Evolutionary conservation across 345 rosid species (phyloP).

Genomic region (Populus nigra): DNA sequence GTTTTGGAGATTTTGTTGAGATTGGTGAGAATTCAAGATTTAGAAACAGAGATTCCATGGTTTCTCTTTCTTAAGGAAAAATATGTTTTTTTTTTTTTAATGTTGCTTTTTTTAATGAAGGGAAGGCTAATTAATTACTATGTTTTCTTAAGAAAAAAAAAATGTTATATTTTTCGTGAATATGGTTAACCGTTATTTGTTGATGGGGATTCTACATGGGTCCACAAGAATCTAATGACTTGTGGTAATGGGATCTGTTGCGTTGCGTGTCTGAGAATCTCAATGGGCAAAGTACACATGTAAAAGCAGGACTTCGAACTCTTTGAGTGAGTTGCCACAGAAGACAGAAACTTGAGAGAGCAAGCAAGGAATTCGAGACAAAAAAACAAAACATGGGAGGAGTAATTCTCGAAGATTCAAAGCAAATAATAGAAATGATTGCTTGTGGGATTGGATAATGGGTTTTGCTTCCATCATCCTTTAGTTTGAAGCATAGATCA

Average conservation of each 20-base stretch:
- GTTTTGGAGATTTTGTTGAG: slow-evolving; percentile 29
- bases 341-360: background rate
- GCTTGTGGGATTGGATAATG: too few relatives aligned
- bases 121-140: too few relatives aligned
- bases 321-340: background rate
- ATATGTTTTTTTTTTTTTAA: background rate
- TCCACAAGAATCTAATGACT: slow-evolving; percentile 41
- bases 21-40: slow-evolving; percentile 26
- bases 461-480: too few relatives aligned
- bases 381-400: too few relatives aligned
- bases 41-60: slow-evolving; percentile 39
- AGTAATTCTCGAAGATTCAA: too few relatives aligned
- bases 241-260: slow-evolving; percentile 43
- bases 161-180: background rate
- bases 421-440: too few relatives aligned
- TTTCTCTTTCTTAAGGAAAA: too few relatives aligned
- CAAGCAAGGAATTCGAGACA: too few relatives aligned
- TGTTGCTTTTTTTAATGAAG: too few relatives aligned
- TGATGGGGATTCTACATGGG: slow-evolving; percentile 38
- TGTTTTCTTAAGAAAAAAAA: too few relatives aligned
- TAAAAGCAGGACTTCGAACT: background rate
- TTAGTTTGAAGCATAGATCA: too few relatives aligned
- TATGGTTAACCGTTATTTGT: slow-evolving; percentile 24
- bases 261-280: slow-evolving; percentile 37
- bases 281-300: background rate